Evolutionary conservation across 1,139 yeast genomes (phyloP).

Genomic region (Suhomyces ambrosiae): DNA sequence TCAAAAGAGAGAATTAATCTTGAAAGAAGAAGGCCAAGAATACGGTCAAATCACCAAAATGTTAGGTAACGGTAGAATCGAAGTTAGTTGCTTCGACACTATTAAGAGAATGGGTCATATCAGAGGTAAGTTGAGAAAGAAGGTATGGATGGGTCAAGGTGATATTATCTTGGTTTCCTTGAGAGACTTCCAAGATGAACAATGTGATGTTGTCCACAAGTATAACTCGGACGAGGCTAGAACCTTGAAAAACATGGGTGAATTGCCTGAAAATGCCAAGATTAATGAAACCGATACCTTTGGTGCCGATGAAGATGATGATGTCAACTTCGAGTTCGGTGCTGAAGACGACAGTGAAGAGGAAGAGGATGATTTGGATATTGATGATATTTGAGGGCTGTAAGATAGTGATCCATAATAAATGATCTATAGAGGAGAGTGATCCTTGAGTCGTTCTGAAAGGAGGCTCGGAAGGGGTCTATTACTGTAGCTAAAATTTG

Average conservation of each 20-base stretch:
- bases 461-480: too few relatives aligned
- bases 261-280: constrained; percentile 93
- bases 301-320: constrained; percentile 96
- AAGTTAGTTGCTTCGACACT: constrained; percentile 94
- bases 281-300: constrained; percentile 97
- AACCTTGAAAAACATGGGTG: constrained; percentile 93
- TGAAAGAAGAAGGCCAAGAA: constrained; percentile 96
- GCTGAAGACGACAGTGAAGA: constrained; percentile 85
- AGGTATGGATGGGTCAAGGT: constrained; percentile 99
- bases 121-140: constrained; percentile 98
- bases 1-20: constrained; percentile 90
- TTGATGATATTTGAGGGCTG: constrained; percentile 69
- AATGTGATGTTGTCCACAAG: constrained; percentile 96
- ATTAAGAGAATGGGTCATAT: constrained; percentile 93
- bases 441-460: too few relatives aligned
- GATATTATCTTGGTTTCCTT: constrained; percentile 93
- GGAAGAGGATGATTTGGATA: constrained; percentile 68
- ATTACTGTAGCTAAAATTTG: too few relatives aligned
- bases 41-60: constrained; percentile 97
- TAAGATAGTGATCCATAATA: constrained; percentile 1
- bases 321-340: constrained; percentile 98
- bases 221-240: constrained; percentile 98
- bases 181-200: constrained; percentile 98
- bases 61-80: constrained; percentile 98
- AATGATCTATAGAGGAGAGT: constrained; percentile 1